Base-by-base conservation (phyloP, 257 asterid genomes). In the Capsicum chinense region DNA sequence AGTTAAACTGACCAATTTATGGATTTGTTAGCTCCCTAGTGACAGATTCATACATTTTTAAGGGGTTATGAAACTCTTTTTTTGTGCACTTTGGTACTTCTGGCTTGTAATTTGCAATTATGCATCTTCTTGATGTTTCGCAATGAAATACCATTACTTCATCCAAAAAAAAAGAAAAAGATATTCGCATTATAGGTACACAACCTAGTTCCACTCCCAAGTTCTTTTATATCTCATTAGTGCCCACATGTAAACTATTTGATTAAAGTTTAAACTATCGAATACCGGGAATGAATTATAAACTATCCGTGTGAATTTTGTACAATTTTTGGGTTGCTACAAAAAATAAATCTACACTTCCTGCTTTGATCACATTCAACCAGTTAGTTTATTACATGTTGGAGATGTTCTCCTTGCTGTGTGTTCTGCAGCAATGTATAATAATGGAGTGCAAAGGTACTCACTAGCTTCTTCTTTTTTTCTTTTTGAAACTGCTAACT, bases 151-250 rank as follows among this genome's bases (percentile, higher is more conserved):
- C 21, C 21, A 21, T 21, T 21, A 21, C 21, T 21, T 21, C 21
- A 21, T 21, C 21, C 21, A 21, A 21, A 21, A 92, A 92, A 6
- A 67, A 15, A n/a, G 4, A n/a, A 8, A 5, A 66, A 33, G 35
- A 76, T 76, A 74, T 21, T 48, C 47, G 7, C 26, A 76, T 50
- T 71, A 71, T 47, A 1, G 17, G 58, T 71, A n/a, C 81, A 76
- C 8, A 26, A 14, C 33, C 50, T 78, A 56, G 33, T 14, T 78
- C 47, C 63, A 54, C 33, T 9, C 15, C 15, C 66, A 78, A 54
- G 64, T 14, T 33, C 50, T 13, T 78, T 26, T 78, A 13, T 33
- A 78, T 54, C 62, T 78, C 82, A 54, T 7, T 54, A 56, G 33
- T 52, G 14, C 50, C 54, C 64, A 78, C 14, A 78, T 78, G 64